phyloP scores from a whole-genome alignment of 1,284 basidiomycete genomes.

The Wallemia ichthyophaga region DNA sequence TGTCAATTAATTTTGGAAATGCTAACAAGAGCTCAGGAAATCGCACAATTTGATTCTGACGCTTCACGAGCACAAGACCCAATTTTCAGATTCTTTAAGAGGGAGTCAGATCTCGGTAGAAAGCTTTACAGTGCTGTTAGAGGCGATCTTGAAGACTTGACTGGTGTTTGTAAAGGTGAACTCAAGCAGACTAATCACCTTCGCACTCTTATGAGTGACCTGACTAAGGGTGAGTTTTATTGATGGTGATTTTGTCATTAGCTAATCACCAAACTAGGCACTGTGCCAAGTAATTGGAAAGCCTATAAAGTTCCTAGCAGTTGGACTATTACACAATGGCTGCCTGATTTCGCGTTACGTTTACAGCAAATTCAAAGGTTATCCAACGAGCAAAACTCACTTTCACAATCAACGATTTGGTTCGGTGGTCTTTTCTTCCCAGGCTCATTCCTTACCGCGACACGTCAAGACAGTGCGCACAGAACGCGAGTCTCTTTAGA shows the following conservation, averaged over 20 bases:
- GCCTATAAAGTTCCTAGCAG: constrained; percentile 56
- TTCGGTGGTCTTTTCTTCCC: constrained; percentile 81
- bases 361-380: constrained; percentile 51
- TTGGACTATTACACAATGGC: constrained; percentile 48
- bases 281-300: constrained; percentile 59
- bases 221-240: constrained; percentile 43
- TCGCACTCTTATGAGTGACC: constrained; percentile 48
- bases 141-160: constrained; percentile 46
- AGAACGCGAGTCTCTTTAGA: constrained; percentile 69
- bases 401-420: constrained; percentile 33
- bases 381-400: constrained; percentile 20
- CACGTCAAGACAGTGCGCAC: constrained; percentile 69
- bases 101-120: constrained; percentile 53
- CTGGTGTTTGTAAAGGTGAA: constrained; percentile 52
- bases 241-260: too few species aligned
- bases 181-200: constrained; percentile 84
- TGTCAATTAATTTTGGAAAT: not conserved
- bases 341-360: constrained; percentile 46
- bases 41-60: constrained; percentile 1
- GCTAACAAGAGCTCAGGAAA: not conserved
- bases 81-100: constrained; percentile 52
- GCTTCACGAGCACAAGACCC: constrained; percentile 24
- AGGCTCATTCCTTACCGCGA: constrained; percentile 77
- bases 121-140: constrained; percentile 45
- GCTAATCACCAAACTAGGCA: constrained; percentile 22